Evolutionary conservation across 805 yeast genomes (phyloP).

Genomic region (Kodamaea leandrae): DNA sequence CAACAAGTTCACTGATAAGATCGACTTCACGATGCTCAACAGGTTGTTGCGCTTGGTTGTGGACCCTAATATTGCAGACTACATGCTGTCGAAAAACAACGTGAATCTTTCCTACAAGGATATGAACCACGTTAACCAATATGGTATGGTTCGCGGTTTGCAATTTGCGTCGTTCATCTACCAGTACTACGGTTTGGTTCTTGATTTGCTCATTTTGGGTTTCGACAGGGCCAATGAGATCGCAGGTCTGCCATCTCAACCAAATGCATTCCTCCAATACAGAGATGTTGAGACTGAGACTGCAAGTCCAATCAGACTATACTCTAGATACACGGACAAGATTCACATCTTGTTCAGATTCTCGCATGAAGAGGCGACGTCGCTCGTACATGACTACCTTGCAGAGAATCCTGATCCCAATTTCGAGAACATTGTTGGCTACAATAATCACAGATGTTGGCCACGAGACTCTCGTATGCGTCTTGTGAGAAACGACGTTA

Average conservation of each 20-base stretch:
- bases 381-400: constrained; percentile 68
- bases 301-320: constrained; percentile 73
- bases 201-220: constrained; percentile 82
- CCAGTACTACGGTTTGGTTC: constrained; percentile 84
- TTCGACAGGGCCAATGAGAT: constrained; percentile 81
- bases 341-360: constrained; percentile 79
- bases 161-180: constrained; percentile 86
- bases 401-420: constrained; percentile 91
- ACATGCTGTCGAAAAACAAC: constrained; percentile 88
- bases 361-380: constrained; percentile 68
- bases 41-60: constrained; percentile 74
- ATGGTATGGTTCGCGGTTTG: constrained; percentile 84
- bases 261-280: constrained; percentile 79
- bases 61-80: constrained; percentile 92
- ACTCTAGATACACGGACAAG: constrained; percentile 80
- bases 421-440: constrained; percentile 80
- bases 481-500: constrained; percentile 85
- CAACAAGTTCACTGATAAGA: constrained; percentile 72
- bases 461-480: constrained; percentile 91
- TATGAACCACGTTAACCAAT: constrained; percentile 89
- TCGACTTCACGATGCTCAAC: constrained; percentile 84
- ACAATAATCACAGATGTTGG: constrained; percentile 91
- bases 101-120: constrained; percentile 82
- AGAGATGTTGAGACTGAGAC: constrained; percentile 55
- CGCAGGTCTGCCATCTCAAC: constrained; percentile 67